These are phyloP conservation scores for Solanum corneliomulleri DNA, from an alignment of 257 asterid genomes.

Conservation along the genomic window DNA sequence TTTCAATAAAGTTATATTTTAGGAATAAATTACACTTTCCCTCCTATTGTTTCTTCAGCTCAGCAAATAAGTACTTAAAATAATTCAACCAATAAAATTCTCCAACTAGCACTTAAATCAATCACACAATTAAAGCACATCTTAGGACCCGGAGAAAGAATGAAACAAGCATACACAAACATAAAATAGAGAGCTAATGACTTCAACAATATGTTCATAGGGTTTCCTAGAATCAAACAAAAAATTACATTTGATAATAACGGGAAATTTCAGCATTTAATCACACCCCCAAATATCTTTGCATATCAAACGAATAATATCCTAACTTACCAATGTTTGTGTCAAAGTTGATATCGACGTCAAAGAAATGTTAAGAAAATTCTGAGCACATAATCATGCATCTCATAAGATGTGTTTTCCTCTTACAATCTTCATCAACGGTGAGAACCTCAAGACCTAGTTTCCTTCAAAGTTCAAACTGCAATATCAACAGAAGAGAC, in stretches of 20 bases:
- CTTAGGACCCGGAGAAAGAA: no score
- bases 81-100: background rate
- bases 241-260: background rate
- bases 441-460: background rate
- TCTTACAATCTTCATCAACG: background rate
- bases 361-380: background rate
- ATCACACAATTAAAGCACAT: no score
- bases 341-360: background rate
- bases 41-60: no score
- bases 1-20: background rate
- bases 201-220: no score
- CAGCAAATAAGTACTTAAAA: no score
- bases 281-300: background rate
- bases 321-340: background rate
- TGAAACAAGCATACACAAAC: background rate
- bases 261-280: background rate
- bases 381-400: no score
- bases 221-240: background rate
- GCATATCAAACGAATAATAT: background rate
- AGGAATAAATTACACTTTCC: background rate
- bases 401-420: background rate
- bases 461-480: background rate
- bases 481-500: background rate
- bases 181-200: background rate
- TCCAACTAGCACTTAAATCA: background rate